These are phyloP conservation scores for Coemansia reversa DNA, from an alignment of 192 early-diverging fungal genomes.

Conservation along the genomic window DNA sequence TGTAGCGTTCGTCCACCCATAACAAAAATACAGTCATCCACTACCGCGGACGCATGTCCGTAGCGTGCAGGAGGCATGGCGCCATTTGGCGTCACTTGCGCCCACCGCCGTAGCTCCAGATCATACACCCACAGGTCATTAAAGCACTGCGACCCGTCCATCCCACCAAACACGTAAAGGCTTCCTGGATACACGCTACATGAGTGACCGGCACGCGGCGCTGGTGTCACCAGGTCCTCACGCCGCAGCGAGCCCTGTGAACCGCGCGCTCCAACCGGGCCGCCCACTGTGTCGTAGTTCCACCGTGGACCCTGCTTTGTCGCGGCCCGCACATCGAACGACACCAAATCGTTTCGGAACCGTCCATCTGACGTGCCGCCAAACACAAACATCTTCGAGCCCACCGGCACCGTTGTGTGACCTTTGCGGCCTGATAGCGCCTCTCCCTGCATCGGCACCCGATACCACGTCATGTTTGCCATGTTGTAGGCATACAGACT, in stretches of 20 bases:
- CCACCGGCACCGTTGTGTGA: constrained; percentile 42
- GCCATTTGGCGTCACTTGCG: constrained; percentile 42
- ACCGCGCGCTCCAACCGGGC: constrained; percentile 10
- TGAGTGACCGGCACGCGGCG: constrained; percentile 48
- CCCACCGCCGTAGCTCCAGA: constrained; percentile 35
- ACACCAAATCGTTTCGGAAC: constrained; percentile 51
- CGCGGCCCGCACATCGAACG: constrained; percentile 51
- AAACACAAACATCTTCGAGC: constrained; percentile 51
- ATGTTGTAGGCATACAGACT: constrained; percentile 53
- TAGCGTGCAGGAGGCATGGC: constrained; percentile 50
- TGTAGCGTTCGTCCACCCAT: constrained; percentile 49
- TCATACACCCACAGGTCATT: constrained; percentile 55
- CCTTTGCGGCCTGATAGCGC: constrained; percentile 48
- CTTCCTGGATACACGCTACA: constrained; percentile 43
- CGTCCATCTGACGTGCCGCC: constrained; percentile 45
- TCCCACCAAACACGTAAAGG: constrained; percentile 55
- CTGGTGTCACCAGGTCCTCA: constrained; percentile 20
- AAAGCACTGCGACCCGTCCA: constrained; percentile 47
- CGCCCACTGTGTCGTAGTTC: constrained; percentile 35
- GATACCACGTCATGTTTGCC: constrained; percentile 55
- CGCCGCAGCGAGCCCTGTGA: constrained; percentile 9
- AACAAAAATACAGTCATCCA: constrained; percentile 55
- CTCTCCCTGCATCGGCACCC: constrained; percentile 50
- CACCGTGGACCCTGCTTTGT: constrained; percentile 38
- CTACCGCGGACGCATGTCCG: constrained; percentile 50